phyloP scores from a whole-genome alignment of 2,329 filamentous ascomycete species.

The Colletotrichum camelliae region DNA sequence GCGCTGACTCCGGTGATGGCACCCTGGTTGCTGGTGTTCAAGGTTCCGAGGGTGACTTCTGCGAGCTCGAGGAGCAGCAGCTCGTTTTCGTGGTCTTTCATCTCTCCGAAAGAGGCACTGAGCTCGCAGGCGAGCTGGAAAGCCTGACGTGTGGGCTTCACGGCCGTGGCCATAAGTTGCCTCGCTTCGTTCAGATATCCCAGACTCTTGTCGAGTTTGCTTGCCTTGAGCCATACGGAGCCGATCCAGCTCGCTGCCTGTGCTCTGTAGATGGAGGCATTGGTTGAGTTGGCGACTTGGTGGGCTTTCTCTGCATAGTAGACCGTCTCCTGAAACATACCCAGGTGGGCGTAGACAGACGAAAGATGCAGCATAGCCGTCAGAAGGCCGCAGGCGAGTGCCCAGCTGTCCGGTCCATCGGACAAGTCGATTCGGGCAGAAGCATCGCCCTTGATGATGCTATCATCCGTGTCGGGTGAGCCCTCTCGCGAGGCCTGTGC shows the following conservation, averaged over 20 bases:
- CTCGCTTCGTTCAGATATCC: constrained; percentile 60
- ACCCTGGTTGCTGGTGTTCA: constrained; percentile 5
- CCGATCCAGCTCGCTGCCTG: constrained; percentile 61
- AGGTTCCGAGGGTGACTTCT: constrained; percentile 43
- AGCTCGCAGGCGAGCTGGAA: constrained; percentile 59
- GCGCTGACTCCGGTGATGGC: constrained; percentile 1
- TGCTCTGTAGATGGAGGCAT: constrained; percentile 63
- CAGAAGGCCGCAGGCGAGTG: constrained; percentile 75
- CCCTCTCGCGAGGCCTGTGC: background rate
- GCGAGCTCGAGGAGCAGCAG: constrained; percentile 51
- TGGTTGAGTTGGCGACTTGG: constrained; percentile 74
- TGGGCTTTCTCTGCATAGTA: constrained; percentile 87
- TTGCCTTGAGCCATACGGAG: constrained; percentile 61
- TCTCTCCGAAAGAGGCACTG: constrained; percentile 59
- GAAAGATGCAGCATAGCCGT: constrained; percentile 76
- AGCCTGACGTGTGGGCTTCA: constrained; percentile 48
- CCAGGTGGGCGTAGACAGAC: constrained; percentile 80
- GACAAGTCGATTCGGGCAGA: constrained; percentile 47
- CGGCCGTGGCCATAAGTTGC: constrained; percentile 47
- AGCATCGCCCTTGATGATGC: background rate
- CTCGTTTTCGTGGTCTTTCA: constrained; percentile 50
- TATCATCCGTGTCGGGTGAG: constrained; percentile 1
- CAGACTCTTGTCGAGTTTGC: constrained; percentile 62
- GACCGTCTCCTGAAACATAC: constrained; percentile 85
- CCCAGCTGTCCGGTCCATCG: constrained; percentile 73